Conservation (phyloP, 768 basidiomycete genomes). For the Auricularia cornea region DNA sequence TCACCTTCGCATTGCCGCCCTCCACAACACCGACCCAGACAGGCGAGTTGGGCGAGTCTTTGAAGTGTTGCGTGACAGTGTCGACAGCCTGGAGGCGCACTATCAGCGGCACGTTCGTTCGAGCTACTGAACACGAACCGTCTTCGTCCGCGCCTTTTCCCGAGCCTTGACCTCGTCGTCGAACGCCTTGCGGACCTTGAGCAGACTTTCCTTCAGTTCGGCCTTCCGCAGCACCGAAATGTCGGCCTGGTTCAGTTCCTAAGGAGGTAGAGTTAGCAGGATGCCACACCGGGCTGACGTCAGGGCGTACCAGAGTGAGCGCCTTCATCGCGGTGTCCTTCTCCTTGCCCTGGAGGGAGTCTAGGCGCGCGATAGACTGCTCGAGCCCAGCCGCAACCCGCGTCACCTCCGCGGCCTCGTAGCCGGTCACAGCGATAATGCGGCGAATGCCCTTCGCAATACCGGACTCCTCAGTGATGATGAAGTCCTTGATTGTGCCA, state of each 20-base stretch:
- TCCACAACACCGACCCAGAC: conserved; percentile 65
- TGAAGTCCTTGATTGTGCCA: conserved; percentile 93
- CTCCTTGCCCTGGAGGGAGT: conserved; percentile 50
- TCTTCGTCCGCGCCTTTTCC: conserved; percentile 67
- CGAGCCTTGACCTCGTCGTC: conserved; percentile 80
- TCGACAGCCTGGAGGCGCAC: conserved; percentile 58
- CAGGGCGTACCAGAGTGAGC: conserved; percentile 54
- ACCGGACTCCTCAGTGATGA: conserved; percentile 90
- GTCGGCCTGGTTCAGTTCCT: conserved; percentile 87
- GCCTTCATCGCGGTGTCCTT: conserved; percentile 86
- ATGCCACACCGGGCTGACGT: conserved; percentile 1
- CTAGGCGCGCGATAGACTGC: conserved; percentile 3
- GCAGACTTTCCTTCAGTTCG: conserved; percentile 66
- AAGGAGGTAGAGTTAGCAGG: conserved; percentile 2
- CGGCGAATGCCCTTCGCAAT: conserved; percentile 98
- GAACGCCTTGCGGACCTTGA: conserved; percentile 66
- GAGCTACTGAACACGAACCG: too few species aligned
- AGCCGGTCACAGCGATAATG: conserved; percentile 88
- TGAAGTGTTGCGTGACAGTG: conserved; percentile 61
- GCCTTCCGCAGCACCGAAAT: conserved; percentile 82
- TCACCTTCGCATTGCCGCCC: conserved; percentile 79
- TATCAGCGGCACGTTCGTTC: too few species aligned
- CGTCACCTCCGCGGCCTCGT: conserved; percentile 80
- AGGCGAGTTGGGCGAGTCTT: conserved; percentile 60
- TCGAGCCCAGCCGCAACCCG: conserved; percentile 60